Base-by-base conservation (phyloP, 2,329 filamentous ascomycete species). In the Tolypocladium guangdongense region DNA sequence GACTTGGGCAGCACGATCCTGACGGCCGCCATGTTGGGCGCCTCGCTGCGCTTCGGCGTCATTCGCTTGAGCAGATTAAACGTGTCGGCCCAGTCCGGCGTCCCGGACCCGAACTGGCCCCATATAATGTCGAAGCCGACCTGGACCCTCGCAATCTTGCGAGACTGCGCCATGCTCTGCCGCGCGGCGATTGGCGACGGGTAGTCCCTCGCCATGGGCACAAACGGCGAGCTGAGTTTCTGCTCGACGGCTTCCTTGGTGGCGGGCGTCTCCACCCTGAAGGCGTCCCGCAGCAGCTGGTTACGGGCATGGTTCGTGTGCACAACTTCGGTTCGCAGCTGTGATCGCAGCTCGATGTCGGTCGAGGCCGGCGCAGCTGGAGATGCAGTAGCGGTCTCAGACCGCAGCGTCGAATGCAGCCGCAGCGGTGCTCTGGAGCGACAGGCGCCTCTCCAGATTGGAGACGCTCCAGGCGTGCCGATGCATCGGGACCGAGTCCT, bases 61-160 rank as follows among this genome's bases (percentile, higher is more conserved):
- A 62, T 66, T 16, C 60, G 59, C 56, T 65, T 66, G 55, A 79
- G 65, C 4, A 68, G 56, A 10, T 62, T 55, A 41, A 78, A 66
- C 12, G 71, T 68, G 7, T 62, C 57, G 16, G 64, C 67, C 74
- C 74, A 78, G 54, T 71, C 64, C 1, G 68, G 63, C 37, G 66
- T 59, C 18, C 57, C 60, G 37, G 58, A 60, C 1, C 58, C 53
- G 52, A 67, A 64, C 14, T 62, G 59, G 22, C 60, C 57, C 54
- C 66, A 68, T 24, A 71, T 63, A 20, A 61, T 60, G 41, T 71
- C 66, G 43, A 72, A 62, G 4, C 67, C 67, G 3, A 64, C 55
- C 56, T 76, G 74, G 7, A 66, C 64, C n/a, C 59, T 60, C 18
- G 69, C 58, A n/a, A 59, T 65, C 59, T 51, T 55, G 45, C 48